A percentile compares a stretch with the other conserved stretches of the same genome.
phyloP scores from a whole-genome alignment of 345 rosid genomes.

The Eucalyptus pauciflora region DNA sequence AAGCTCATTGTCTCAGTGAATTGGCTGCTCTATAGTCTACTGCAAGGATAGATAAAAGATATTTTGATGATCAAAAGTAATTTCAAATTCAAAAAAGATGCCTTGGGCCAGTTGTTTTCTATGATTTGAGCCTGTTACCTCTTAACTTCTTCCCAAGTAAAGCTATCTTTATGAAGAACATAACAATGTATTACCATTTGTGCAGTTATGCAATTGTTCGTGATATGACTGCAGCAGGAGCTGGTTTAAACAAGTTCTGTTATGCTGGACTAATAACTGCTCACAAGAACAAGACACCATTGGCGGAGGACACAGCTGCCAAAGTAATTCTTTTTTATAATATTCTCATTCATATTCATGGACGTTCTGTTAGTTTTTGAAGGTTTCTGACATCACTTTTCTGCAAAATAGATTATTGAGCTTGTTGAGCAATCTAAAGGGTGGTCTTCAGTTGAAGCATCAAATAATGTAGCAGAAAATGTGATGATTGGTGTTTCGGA shows the following conservation, averaged over 20 bases:
- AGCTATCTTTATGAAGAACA: background rate
- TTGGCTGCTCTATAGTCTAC: background rate
- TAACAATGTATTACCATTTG: background rate
- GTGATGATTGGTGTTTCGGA: conserved; percentile 63
- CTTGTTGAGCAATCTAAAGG: conserved; percentile 81
- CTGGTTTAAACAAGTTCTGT: conserved; percentile 87
- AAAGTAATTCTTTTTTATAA: conserved; percentile 23
- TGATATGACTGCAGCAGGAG: conserved; percentile 98
- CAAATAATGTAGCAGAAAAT: conserved; percentile 50
- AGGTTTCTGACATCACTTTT: background rate
- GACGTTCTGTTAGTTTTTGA: background rate
- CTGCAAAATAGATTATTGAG: conserved; percentile 58
- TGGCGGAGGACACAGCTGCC: conserved; percentile 48
- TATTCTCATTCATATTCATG: background rate
- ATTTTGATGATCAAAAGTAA: background rate
- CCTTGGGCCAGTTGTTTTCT: background rate
- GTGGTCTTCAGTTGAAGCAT: conserved; percentile 71
- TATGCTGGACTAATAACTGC: conserved; percentile 93
- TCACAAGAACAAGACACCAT: conserved; percentile 60
- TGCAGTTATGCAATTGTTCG: conserved; percentile 78
- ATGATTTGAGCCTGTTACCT: background rate
- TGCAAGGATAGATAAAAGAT: background rate
- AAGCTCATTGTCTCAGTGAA: background rate
- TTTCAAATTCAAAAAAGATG: background rate
- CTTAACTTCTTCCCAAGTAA: background rate